These are phyloP conservation scores for Mycena rosella DNA, from an alignment of 768 basidiomycete species.

Conservation along the genomic window DNA sequence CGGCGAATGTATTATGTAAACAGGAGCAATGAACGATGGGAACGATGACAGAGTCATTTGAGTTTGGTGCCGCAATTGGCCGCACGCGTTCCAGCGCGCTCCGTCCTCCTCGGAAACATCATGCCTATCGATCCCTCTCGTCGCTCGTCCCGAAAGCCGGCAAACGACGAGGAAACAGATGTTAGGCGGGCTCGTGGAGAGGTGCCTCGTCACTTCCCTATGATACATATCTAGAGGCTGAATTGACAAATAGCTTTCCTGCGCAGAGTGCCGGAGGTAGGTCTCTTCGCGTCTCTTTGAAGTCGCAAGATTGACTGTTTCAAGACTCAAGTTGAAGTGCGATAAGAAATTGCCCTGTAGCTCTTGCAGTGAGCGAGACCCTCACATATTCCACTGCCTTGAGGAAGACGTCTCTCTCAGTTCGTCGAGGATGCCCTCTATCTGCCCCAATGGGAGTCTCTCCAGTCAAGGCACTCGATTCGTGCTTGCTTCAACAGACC, in stretches of 20 bases:
- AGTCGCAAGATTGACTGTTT: neutral
- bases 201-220: conserved; percentile 42
- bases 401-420: conserved; percentile 38
- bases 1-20: too few species aligned
- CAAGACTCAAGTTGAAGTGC: conserved; percentile 73
- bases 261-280: conserved; percentile 26
- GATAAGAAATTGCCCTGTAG: conserved; percentile 73
- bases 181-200: conserved; percentile 63
- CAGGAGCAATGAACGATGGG: too few species aligned
- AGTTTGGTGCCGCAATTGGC: too few species aligned
- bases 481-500: conserved; percentile 59
- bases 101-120: too few species aligned
- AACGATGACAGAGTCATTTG: too few species aligned
- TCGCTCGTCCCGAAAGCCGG: conserved; percentile 58
- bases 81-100: too few species aligned
- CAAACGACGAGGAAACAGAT: conserved; percentile 61
- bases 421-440: conserved; percentile 72
- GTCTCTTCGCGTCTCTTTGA: neutral
- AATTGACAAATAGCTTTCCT: conserved; percentile 54
- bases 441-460: conserved; percentile 74
- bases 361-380: conserved; percentile 61
- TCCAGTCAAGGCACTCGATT: conserved; percentile 70
- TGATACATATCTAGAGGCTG: conserved; percentile 2
- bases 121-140: conserved; percentile 61
- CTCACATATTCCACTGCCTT: neutral